These are phyloP conservation scores for Ceratocystis cubensis DNA, from an alignment of 2,329 filamentous ascomycete species.

Conservation along the genomic window DNA sequence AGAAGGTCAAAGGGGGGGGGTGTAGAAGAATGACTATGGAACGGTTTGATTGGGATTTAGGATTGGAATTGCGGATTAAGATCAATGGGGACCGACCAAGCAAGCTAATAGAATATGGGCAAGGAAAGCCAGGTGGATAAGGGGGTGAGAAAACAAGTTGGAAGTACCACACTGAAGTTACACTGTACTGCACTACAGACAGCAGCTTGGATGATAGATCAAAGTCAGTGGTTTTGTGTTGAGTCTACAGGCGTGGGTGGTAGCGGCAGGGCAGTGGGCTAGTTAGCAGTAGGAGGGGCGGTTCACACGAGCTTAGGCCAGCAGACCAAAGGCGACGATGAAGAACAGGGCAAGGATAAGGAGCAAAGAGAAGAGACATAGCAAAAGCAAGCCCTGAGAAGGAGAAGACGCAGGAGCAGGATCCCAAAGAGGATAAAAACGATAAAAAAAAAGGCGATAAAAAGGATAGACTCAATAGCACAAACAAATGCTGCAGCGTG, in stretches of 20 bases:
- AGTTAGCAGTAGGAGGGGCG: background rate
- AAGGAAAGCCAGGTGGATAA: slow-evolving; percentile 6
- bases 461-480: background rate
- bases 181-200: background rate
- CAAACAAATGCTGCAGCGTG: background rate
- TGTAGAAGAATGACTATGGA: slow-evolving; percentile 7
- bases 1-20: slow-evolving; percentile 6
- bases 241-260: background rate
- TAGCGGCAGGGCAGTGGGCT: background rate
- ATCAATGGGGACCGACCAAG: slow-evolving; percentile 19
- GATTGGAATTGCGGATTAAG: slow-evolving; percentile 17
- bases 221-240: background rate
- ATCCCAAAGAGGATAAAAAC: background rate
- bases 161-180: background rate
- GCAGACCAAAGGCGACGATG: background rate
- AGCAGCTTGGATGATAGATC: background rate
- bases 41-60: slow-evolving; percentile 19
- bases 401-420: background rate
- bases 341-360: background rate
- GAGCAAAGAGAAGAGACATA: background rate
- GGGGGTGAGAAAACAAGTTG: background rate
- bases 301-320: background rate
- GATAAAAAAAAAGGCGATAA: background rate
- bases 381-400: background rate
- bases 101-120: slow-evolving; percentile 15